Evolutionary conservation across 75 land plant species (phyloP), one percentile per base, ranked within the genome.

Genomic region (Sequoiadendron giganteum): DNA sequence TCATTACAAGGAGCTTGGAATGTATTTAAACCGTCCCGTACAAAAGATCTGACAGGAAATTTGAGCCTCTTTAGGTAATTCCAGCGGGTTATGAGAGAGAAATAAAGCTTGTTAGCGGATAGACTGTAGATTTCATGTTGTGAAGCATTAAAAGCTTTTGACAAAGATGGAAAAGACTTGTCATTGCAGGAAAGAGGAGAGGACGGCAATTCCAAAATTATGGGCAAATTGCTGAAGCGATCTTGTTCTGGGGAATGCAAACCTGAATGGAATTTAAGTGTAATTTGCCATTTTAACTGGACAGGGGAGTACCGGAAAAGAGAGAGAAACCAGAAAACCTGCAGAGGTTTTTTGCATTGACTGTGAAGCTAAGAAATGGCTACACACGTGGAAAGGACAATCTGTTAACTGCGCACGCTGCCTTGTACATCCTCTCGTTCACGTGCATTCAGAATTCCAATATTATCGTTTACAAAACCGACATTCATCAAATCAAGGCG

Each of bases 401-500:
- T 36, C 39, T 76, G 79, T n/a, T 32, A 30, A 36, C 79, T 78
- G 82, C 82, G 42, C 82, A 79, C 82, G 82, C 82, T 79, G 82
- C 40, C 25, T 79, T 79, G 82, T 79, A 79, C 82, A 79, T 40
- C 82, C 47, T 40, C 82, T 79, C 82, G 4, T 40, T 79, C 82
- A 79, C 82, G 82, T 79, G 82, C 42, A 79, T 79, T 79, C 82
- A 79, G 82, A 79, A 79, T 36, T 36, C 39, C 82, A 38, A 79
- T 40, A 38, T 19, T 79, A 79, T 36, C 82, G 25, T 79, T 40
- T 42, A 39, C 82, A 39, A 42, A 15, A 42, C 82, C 43, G 40
- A 79, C 82, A 79, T 79, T 79, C 82, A 79, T 52, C 55, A 52
- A 52, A 52, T 52, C 38, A 36, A 52, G 55, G 14, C 55, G 55